These are phyloP conservation scores for Beauveria australis DNA, from an alignment of 2,329 filamentous ascomycete species.

Conservation along the genomic window DNA sequence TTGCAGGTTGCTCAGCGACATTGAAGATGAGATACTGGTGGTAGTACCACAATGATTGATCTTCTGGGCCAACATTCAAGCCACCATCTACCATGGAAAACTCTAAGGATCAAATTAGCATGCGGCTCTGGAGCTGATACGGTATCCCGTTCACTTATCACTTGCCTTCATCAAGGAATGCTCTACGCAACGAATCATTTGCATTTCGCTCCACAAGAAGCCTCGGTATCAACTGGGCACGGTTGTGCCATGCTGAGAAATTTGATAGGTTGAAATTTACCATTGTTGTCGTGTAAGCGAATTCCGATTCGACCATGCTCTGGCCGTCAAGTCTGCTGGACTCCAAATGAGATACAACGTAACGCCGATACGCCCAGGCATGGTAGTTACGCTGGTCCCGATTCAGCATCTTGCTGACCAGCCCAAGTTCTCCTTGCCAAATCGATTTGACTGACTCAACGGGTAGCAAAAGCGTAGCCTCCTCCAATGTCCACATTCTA, in stretches of 20 bases:
- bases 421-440: slow-evolving; percentile 76
- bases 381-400: slow-evolving; percentile 90
- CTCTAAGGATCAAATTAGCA: slow-evolving; percentile 40
- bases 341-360: slow-evolving; percentile 70
- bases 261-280: slow-evolving; percentile 80
- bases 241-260: slow-evolving; percentile 94
- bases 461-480: slow-evolving; percentile 59
- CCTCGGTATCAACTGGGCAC: slow-evolving; percentile 72
- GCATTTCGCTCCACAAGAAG: slow-evolving; percentile 65
- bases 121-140: background rate
- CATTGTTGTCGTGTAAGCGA: slow-evolving; percentile 86
- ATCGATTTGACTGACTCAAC: slow-evolving; percentile 48
- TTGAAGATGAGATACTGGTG: slow-evolving; percentile 79
- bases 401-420: slow-evolving; percentile 81
- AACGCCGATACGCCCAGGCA: slow-evolving; percentile 85
- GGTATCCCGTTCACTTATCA: slow-evolving; percentile 24
- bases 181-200: slow-evolving; percentile 50
- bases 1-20: slow-evolving; percentile 41
- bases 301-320: slow-evolving; percentile 71
- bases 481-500: slow-evolving; percentile 72
- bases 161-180: slow-evolving; percentile 64
- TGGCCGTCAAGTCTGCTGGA: slow-evolving; percentile 39
- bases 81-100: slow-evolving; percentile 67
- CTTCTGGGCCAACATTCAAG: slow-evolving; percentile 81
- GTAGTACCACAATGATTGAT: slow-evolving; percentile 96